Base-by-base conservation (phyloP, 148 eudicot genomes). In the Rheum nobile region DNA sequence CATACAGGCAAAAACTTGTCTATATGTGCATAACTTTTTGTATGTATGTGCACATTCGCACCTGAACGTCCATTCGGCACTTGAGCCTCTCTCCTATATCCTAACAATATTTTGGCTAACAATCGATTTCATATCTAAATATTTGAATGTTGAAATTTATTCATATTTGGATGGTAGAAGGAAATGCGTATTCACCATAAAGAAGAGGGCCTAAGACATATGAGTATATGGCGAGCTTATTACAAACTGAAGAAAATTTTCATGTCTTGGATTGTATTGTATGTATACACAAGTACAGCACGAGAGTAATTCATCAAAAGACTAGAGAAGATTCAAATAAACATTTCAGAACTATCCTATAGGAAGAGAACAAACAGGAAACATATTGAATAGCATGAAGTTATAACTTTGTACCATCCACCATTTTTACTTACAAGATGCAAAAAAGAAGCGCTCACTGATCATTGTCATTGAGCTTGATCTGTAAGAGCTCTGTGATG, bases 401-500 rank as follows among this genome's bases (percentile, higher is more conserved):
- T 26, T 57, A 57, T 28, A 57, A 28, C 0, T 26, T 34, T 57
- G 34, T 57, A 57, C 67, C 34, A 28, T 57, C 67, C 32, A 57
- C 6, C 19, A 3, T 22, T 3, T 57, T 24, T 57, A 57, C 32
- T 57, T 57, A 28, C 67, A 57, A 54, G 29, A 8, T 9, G 2
- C 4, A 54, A 54, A 54, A 65, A 32, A 4, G 12, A 65, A 17
- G 16, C 54, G 46, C 37, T 85, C 74, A 83, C 75, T 77, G 72
- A 61, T 76, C 47, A 57, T 29, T 39, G 22, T 21, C 73, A 54
- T 79, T 82, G 54, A 87, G 78, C 78, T 86, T 91, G 83, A 89
- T 89, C 85, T 91, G 90, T 13, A 91, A 79, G 42, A 91, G 88
- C 76, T 84, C 84, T 28, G 82, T 86, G 32, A 89, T 84, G 4